These are phyloP conservation scores for Prunus davidiana DNA, from an alignment of 306 rosid species.

Conservation along the genomic window DNA sequence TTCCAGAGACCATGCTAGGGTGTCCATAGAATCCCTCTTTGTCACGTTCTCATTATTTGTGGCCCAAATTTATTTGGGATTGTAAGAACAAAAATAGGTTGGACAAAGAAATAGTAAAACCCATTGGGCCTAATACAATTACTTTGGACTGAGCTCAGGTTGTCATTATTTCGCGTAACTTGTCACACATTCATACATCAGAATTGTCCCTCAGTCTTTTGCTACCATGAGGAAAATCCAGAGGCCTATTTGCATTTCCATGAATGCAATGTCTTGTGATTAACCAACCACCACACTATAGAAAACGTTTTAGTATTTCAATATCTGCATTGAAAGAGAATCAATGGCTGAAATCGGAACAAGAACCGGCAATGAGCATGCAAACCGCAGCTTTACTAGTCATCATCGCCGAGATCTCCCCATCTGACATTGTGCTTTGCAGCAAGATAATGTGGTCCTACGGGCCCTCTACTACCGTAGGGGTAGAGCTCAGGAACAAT, in stretches of 20 bases:
- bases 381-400: slow-evolving; percentile 17
- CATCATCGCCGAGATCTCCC: slow-evolving; percentile 73
- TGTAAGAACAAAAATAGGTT: no score
- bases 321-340: not conserved
- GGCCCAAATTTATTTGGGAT: no score
- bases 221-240: no score
- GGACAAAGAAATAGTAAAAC: no score
- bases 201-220: no score
- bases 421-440: slow-evolving; percentile 84
- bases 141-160: not conserved
- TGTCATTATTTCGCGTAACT: not conserved
- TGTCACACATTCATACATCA: not conserved
- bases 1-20: no score
- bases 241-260: not conserved
- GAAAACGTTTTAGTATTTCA: not conserved
- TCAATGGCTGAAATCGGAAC: not conserved
- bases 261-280: not conserved
- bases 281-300: not conserved
- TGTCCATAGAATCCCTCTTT: no score
- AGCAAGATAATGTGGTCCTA: slow-evolving; percentile 94
- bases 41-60: no score
- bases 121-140: no score
- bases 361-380: not conserved
- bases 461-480: slow-evolving; percentile 90
- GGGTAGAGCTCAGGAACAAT: slow-evolving; percentile 94